Percentiles rank a stretch among this genome's conserved stretches.
phyloP scores from a whole-genome alignment of 2,329 filamentous ascomycete genomes.

The Colletotrichum sidae region DNA sequence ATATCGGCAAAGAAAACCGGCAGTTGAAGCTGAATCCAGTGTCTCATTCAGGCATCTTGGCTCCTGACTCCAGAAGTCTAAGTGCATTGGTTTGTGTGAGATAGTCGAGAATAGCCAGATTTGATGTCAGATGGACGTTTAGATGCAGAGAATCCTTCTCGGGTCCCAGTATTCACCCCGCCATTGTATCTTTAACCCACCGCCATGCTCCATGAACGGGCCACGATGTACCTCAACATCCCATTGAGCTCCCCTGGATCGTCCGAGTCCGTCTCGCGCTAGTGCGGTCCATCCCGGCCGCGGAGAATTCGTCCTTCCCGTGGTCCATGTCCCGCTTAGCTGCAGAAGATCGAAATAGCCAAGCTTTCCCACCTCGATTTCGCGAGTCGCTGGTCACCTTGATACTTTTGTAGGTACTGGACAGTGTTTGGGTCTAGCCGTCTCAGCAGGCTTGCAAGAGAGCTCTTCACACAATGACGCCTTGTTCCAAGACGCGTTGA shows the following conservation, averaged over 20 bases:
- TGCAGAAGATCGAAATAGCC: neutral
- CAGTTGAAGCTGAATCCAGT: neutral
- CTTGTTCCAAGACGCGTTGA: too few species aligned
- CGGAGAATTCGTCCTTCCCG: neutral
- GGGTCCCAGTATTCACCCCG: too few species aligned
- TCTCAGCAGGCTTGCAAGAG: too few species aligned
- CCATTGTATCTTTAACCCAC: too few species aligned
- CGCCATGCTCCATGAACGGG: too few species aligned
- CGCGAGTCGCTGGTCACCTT: neutral
- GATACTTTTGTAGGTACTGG: neutral
- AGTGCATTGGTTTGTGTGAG: neutral
- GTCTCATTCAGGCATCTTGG: neutral
- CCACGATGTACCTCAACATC: too few species aligned
- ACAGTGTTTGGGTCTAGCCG: too few species aligned
- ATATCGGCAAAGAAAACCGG: constrained; percentile 6
- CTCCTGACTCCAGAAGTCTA: neutral
- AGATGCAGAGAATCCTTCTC: too few species aligned
- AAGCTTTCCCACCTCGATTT: neutral
- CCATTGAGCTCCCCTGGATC: too few species aligned
- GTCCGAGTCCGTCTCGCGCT: neutral
- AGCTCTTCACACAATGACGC: too few species aligned
- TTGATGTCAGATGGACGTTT: too few species aligned
- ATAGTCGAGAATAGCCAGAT: too few species aligned
- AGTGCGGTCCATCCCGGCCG: neutral
- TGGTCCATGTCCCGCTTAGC: neutral